A percentile compares a stretch with the other conserved stretches of the same genome.
Evolutionary conservation across 2,329 filamentous ascomycete genomes (phyloP).

Genomic region (Aspergillus persii): DNA sequence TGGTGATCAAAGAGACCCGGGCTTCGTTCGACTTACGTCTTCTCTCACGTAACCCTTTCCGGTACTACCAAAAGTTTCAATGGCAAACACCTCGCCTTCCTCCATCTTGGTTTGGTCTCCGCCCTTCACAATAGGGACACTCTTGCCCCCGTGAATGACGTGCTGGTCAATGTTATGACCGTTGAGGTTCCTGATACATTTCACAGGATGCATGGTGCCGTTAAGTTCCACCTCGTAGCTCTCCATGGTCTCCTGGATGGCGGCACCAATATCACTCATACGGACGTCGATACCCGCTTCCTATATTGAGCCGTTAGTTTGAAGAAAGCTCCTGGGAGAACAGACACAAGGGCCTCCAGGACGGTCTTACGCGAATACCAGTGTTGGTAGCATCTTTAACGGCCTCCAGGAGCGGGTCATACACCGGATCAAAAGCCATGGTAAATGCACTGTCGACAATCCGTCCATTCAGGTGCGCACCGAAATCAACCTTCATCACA

Average conservation of each 20-base stretch:
- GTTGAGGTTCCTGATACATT: slow-evolving; percentile 81
- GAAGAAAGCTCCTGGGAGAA: background rate
- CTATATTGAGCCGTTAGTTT: slow-evolving; percentile 34
- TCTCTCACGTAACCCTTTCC: slow-evolving; percentile 85
- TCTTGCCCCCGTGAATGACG: slow-evolving; percentile 87
- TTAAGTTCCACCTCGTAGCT: slow-evolving; percentile 85
- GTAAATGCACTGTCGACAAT: slow-evolving; percentile 73
- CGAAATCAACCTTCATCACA: slow-evolving; percentile 73
- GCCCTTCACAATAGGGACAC: slow-evolving; percentile 88
- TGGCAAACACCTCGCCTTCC: slow-evolving; percentile 91
- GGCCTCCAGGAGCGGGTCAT: slow-evolving; percentile 65
- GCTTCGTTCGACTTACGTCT: slow-evolving; percentile 58
- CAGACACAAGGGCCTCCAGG: background rate
- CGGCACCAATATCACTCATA: slow-evolving; percentile 77
- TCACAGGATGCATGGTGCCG: slow-evolving; percentile 74
- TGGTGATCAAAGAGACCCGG: background rate
- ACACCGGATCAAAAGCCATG: slow-evolving; percentile 65
- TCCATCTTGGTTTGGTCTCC: slow-evolving; percentile 94
- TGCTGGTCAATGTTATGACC: slow-evolving; percentile 88
- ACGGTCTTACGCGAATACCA: slow-evolving; percentile 61
- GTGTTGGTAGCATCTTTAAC: slow-evolving; percentile 69
- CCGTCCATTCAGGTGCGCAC: slow-evolving; percentile 67
- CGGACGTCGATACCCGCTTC: slow-evolving; percentile 91
- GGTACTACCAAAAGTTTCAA: slow-evolving; percentile 93
- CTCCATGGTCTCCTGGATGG: slow-evolving; percentile 90